Conservation (phyloP, 139 green algal species). For the Micractinium sp. region DNA sequence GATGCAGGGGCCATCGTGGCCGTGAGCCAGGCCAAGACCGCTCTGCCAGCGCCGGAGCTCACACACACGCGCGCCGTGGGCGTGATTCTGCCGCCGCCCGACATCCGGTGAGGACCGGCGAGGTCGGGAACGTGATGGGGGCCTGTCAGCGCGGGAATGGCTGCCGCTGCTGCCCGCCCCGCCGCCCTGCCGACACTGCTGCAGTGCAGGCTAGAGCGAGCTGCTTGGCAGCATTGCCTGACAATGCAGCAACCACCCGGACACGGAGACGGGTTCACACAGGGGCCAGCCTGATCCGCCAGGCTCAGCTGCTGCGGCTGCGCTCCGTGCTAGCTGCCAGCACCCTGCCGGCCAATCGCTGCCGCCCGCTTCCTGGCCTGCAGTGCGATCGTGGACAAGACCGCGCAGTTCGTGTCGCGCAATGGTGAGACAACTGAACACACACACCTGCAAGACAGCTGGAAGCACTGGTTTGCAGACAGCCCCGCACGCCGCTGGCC, state of each 20-base stretch:
- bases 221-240: too few relatives aligned
- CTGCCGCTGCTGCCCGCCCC: neutral
- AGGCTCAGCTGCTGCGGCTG: neutral
- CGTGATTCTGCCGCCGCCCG: conserved; percentile 92
- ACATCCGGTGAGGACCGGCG: conserved; percentile 72
- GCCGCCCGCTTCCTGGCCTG: neutral
- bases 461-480: neutral
- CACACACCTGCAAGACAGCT: neutral
- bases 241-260: too few relatives aligned
- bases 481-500: too few relatives aligned
- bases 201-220: neutral
- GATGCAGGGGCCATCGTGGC: conserved; percentile 62
- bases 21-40: conserved; percentile 61
- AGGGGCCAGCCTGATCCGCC: too few relatives aligned
- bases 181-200: neutral
- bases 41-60: conserved; percentile 57
- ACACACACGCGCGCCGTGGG: conserved; percentile 94
- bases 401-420: conserved; percentile 94
- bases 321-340: neutral
- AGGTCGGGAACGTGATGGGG: neutral
- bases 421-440: conserved; percentile 77
- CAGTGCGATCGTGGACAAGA: conserved; percentile 97
- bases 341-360: neutral
- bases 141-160: neutral
- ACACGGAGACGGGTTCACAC: too few relatives aligned